phyloP scores from a whole-genome alignment of 192 early-diverging fungal genomes.

The Mortierella hygrophila region DNA sequence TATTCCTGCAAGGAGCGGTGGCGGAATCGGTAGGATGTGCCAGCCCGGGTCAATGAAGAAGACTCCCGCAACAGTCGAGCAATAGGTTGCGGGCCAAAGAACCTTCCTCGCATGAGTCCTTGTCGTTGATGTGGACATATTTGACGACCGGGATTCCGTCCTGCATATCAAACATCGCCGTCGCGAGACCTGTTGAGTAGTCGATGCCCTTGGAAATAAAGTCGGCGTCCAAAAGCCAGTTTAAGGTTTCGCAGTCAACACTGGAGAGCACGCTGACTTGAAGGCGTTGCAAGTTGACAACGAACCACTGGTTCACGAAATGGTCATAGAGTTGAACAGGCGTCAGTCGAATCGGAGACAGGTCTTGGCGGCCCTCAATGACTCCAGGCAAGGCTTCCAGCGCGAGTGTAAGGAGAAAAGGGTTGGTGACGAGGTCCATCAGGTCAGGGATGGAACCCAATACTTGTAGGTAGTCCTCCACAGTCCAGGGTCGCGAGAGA shows the following conservation, averaged over 20 bases:
- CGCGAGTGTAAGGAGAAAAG: neutral
- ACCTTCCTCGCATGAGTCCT: neutral
- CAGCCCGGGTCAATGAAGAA: neutral
- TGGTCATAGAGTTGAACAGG: no score
- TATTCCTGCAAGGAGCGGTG: constrained; percentile 6
- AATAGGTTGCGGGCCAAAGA: neutral
- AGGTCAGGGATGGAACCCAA: neutral
- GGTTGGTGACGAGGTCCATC: neutral
- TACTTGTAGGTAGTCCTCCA: neutral
- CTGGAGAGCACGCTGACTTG: neutral
- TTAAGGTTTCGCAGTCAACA: neutral
- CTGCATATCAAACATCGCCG: neutral
- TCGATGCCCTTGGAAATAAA: neutral
- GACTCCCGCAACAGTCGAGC: neutral
- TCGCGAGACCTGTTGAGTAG: neutral
- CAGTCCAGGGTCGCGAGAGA: neutral
- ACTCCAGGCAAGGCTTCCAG: neutral
- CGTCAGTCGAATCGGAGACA: neutral
- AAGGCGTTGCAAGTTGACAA: neutral
- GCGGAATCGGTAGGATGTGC: neutral
- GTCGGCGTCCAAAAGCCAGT: neutral
- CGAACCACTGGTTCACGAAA: neutral
- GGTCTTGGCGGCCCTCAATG: neutral
- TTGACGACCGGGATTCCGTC: neutral
- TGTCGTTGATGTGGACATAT: neutral